Percentiles rank a stretch among this genome's conserved stretches.
These are phyloP conservation scores for Candida glucosophila DNA, from an alignment of 1,139 yeast species.

Conservation along the genomic window DNA sequence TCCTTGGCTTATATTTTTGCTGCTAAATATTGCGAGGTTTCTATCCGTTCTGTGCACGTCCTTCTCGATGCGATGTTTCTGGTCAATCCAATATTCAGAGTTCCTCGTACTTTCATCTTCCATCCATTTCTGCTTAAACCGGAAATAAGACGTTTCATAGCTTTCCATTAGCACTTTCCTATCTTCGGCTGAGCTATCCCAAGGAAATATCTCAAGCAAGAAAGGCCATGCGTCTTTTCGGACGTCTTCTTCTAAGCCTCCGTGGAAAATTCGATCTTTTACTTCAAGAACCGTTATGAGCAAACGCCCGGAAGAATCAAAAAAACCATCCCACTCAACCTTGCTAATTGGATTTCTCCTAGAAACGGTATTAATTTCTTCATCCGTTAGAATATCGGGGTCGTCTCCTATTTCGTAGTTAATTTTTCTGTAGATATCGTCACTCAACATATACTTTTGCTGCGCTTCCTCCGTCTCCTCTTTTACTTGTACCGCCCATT, in stretches of 20 bases:
- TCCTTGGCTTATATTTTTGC: constrained; percentile 20
- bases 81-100: constrained; percentile 81
- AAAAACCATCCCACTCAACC: constrained; percentile 81
- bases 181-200: constrained; percentile 75
- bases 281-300: constrained; percentile 68
- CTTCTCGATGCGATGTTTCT: constrained; percentile 80
- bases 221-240: constrained; percentile 83
- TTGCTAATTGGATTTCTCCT: constrained; percentile 57
- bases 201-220: constrained; percentile 73
- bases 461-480: constrained; percentile 82
- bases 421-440: constrained; percentile 49
- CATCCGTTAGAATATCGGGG: constrained; percentile 42
- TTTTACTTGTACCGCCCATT: constrained; percentile 94
- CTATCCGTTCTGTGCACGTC: constrained; percentile 93
- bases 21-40: constrained; percentile 50
- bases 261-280: constrained; percentile 79
- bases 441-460: constrained; percentile 48
- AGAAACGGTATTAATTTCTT: constrained; percentile 52
- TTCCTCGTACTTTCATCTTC: constrained; percentile 46
- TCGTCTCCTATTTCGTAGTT: constrained; percentile 60
- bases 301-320: constrained; percentile 71
- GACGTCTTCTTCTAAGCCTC: constrained; percentile 58
- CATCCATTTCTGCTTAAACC: constrained; percentile 61
- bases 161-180: constrained; percentile 51
- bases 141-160: constrained; percentile 55